A percentile compares a stretch with the other conserved stretches of the same genome.
phyloP scores from a whole-genome alignment of 1,284 basidiomycete genomes.

The Cutaneotrichosporon sp. region DNA sequence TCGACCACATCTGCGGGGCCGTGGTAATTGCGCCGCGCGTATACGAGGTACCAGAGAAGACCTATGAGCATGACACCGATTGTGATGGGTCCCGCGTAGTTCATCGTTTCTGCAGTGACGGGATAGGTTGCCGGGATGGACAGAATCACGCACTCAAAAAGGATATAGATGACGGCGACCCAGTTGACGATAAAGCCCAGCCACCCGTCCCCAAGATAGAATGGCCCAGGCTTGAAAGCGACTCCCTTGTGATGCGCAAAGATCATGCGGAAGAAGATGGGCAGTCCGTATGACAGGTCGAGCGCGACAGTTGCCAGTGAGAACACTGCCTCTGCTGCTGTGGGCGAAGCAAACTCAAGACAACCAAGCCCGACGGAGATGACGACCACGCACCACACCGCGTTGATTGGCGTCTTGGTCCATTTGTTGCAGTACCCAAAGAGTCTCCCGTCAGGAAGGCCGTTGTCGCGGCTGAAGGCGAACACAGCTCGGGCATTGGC shows the following conservation, averaged over 20 bases:
- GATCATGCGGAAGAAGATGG: slow-evolving; percentile 34
- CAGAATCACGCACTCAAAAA: slow-evolving; percentile 13
- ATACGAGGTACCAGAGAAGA: slow-evolving; percentile 44
- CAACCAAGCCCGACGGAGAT: slow-evolving; percentile 50
- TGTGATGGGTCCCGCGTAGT: slow-evolving; percentile 47
- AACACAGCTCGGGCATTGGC: slow-evolving; percentile 82
- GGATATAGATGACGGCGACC: slow-evolving; percentile 2
- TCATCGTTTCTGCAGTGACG: slow-evolving; percentile 48
- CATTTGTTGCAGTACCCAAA: slow-evolving; percentile 63
- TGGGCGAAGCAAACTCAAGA: slow-evolving; percentile 68
- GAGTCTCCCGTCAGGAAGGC: slow-evolving; percentile 72
- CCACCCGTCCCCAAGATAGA: slow-evolving; percentile 26
- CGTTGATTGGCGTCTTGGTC: slow-evolving; percentile 72
- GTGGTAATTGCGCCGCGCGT: slow-evolving; percentile 33
- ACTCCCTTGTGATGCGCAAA: slow-evolving; percentile 36
- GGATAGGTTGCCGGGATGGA: slow-evolving; percentile 43
- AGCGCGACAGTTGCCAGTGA: slow-evolving; percentile 28
- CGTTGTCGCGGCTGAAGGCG: slow-evolving; percentile 60
- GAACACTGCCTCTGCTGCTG: slow-evolving; percentile 79
- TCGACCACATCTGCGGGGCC: slow-evolving; percentile 19
- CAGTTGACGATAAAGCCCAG: slow-evolving; percentile 8
- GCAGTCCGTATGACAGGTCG: slow-evolving; percentile 38
- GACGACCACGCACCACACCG: slow-evolving; percentile 70
- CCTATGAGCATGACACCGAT: slow-evolving; percentile 44
- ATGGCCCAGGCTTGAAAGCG: slow-evolving; percentile 40